Evolutionary conservation across 805 yeast species (phyloP).

Genomic region (Ogataea neopini): DNA sequence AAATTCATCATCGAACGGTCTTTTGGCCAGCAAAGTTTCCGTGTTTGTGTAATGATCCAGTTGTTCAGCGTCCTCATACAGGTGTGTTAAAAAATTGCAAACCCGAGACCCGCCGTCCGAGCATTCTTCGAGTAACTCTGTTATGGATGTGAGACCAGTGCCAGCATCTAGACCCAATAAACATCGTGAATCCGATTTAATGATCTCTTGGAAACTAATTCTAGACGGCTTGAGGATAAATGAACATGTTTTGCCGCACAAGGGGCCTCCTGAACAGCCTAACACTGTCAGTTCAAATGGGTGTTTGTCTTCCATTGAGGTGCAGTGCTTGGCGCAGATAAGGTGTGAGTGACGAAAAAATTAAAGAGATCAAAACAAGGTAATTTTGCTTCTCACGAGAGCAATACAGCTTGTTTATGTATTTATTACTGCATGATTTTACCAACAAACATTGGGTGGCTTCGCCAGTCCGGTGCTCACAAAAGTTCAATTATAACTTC

Average conservation of each 20-base stretch:
- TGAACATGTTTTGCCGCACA: constrained; percentile 69
- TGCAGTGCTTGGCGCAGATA: not conserved
- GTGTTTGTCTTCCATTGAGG: not conserved
- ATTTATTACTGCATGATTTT: too few species aligned
- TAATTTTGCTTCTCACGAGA: not conserved
- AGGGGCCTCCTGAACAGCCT: constrained; percentile 87
- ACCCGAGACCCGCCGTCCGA: constrained; percentile 2
- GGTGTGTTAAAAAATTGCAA: constrained; percentile 15
- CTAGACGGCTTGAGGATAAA: constrained; percentile 60
- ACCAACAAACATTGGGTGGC: too few species aligned
- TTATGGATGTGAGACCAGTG: constrained; percentile 58
- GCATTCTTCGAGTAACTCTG: constrained; percentile 36
- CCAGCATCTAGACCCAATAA: constrained; percentile 79
- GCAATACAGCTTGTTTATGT: too few species aligned
- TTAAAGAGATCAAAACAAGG: not conserved
- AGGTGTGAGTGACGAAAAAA: not conserved
- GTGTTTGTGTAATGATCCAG: constrained; percentile 13
- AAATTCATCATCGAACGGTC: constrained; percentile 12
- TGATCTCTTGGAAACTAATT: constrained; percentile 42
- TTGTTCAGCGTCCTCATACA: constrained; percentile 20
- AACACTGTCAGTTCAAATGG: constrained; percentile 61
- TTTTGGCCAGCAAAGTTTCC: not conserved
- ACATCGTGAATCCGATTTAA: constrained; percentile 32
- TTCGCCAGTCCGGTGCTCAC: not conserved
- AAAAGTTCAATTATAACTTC: not conserved